Evolutionary conservation across 2,329 filamentous ascomycete genomes (phyloP).

Genomic region (Raffaelea ambrosiae): DNA sequence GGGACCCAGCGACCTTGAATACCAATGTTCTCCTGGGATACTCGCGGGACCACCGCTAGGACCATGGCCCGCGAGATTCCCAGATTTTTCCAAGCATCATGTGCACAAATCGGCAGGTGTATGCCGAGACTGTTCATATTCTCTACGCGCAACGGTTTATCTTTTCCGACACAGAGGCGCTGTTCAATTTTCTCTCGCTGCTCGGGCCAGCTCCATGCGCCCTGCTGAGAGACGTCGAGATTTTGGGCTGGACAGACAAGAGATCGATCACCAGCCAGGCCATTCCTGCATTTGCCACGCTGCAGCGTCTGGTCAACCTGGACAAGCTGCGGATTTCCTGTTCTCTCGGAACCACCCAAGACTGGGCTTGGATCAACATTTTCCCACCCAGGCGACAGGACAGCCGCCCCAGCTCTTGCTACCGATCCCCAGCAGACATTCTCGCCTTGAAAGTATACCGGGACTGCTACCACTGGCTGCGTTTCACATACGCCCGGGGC

Average conservation of each 20-base stretch:
- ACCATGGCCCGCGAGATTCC: background rate
- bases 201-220: background rate
- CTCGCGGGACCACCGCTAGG: background rate
- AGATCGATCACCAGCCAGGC: background rate
- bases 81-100: constrained; percentile 1
- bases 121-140: background rate
- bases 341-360: background rate
- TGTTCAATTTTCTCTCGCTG: background rate
- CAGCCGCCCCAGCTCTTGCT: background rate
- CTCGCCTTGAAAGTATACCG: constrained; percentile 3
- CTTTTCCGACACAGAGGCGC: background rate
- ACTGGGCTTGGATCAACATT: constrained; percentile 6
- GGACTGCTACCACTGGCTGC: constrained; percentile 2
- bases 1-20: background rate
- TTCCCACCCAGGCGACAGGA: background rate
- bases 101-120: background rate
- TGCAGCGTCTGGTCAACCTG: background rate
- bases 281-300: background rate
- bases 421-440: background rate
- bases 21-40: background rate
- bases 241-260: constrained; percentile 1
- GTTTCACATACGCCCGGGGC: background rate
- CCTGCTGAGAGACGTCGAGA: background rate
- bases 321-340: background rate
- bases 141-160: constrained; percentile 3